These are phyloP conservation scores for Pyrus communis DNA, from an alignment of 306 rosid genomes.

Conservation along the genomic window DNA sequence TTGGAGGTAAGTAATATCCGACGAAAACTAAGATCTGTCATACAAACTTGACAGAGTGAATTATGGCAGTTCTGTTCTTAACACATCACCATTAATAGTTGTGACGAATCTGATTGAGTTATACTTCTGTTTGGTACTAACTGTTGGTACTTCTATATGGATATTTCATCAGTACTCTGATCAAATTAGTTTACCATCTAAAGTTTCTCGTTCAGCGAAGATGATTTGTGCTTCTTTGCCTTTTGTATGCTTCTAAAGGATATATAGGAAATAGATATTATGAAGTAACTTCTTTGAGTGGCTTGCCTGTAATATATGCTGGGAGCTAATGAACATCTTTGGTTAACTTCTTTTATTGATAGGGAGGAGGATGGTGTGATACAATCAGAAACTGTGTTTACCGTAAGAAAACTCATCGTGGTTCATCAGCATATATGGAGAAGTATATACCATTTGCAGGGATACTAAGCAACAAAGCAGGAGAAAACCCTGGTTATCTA, in stretches of 20 bases:
- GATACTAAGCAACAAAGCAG: conserved; percentile 63
- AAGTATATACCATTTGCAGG: conserved; percentile 71
- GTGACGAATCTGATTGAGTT: not conserved
- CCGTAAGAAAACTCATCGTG: conserved; percentile 66
- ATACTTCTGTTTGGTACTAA: not conserved
- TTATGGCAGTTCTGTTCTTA: not conserved
- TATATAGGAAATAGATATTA: not conserved
- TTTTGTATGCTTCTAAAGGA: not conserved
- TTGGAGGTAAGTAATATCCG: conserved; percentile 62
- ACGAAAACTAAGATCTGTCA: not conserved
- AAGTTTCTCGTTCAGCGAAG: not conserved
- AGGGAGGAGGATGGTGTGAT: conserved; percentile 99
- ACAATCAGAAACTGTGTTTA: conserved; percentile 63
- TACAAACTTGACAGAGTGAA: not conserved
- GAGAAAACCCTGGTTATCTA: conserved; percentile 74
- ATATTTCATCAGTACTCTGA: not conserved
- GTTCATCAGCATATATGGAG: conserved; percentile 85
- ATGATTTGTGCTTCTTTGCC: too few species aligned
- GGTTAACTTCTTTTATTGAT: conserved; percentile 11
- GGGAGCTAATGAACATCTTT: not conserved
- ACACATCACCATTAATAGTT: not conserved
- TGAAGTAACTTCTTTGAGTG: not conserved
- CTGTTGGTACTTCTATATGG: not conserved
- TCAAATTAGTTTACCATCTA: not conserved
- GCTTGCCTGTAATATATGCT: not conserved